Evolutionary conservation across 805 yeast genomes (phyloP), one percentile per base, ranked within the genome.

Genomic region (Suhomyces tanzawaensis): DNA sequence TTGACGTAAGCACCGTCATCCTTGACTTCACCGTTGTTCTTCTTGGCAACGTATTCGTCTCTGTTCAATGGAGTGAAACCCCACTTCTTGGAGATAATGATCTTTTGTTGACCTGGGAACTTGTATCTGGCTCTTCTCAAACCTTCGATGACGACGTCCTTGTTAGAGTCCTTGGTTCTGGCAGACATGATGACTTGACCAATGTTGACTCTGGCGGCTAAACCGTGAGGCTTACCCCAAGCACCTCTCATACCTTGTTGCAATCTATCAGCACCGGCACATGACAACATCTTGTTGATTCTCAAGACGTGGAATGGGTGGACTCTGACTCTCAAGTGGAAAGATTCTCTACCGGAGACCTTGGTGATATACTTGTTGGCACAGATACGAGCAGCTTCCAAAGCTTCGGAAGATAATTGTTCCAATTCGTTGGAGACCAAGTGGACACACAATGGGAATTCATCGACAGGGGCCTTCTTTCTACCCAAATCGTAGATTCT

Each of bases 181-280:
- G 88, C 88, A 57, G 98, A 91, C 79, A 93, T 82, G 71, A 93
- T 82, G 72, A 93, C 83, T 81, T 93, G 99, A 69, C 99, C 99
- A 75, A 93, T 93, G 78, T 77, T 77, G 72, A 93, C 98, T 76
- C 99, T 89, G 65, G 99, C 99, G 64, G 98, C 99, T 67, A 89
- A 81, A 82, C 99, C 99, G 66, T 90, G 96, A 66, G 99, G 99
- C 82, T 93, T 93, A 89, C 99, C 99, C 98, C 98, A 93, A 71
- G 99, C 99, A 82, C 95, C 95, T 88, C 99, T 91, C 99, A 93
- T 93, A 90, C 99, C 99, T 81, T 93, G 98, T 81, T 93, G 99
- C 78, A 93, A 84, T 86, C 99, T 89, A 91, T 93, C 99, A 72
- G 99, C 99, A 87, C 99, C 99, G 80, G 99, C 99, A 82, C 99